Conservation (phyloP, 2,329 filamentous ascomycete species). For the Lecanosticta acicola region DNA sequence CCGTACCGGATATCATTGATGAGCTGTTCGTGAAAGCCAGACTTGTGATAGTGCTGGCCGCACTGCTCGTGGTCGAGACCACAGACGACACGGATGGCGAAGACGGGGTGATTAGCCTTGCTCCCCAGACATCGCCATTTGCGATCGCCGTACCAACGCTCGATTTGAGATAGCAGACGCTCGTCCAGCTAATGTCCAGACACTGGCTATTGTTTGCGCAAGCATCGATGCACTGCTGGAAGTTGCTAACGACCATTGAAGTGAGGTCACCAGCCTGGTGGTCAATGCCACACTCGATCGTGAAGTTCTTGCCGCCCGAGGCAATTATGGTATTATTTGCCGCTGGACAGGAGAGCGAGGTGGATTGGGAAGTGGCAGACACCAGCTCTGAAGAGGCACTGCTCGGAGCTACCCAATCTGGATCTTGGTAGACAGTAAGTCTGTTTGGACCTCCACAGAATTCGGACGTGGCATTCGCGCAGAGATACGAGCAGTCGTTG, state of each 20-base stretch:
- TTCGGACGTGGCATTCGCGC: slow-evolving; percentile 20
- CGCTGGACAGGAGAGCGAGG: slow-evolving; percentile 23
- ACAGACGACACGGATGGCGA: too few relatives aligned
- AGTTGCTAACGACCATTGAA: slow-evolving; percentile 20
- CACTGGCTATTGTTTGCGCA: slow-evolving; percentile 30
- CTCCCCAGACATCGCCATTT: slow-evolving; percentile 3
- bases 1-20: neutral
- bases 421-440: slow-evolving; percentile 21
- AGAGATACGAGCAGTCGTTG: slow-evolving; percentile 3
- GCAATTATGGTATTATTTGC: slow-evolving; percentile 23
- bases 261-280: slow-evolving; percentile 27
- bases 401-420: slow-evolving; percentile 17
- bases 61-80: neutral
- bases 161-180: slow-evolving; percentile 10
- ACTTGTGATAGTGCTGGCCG: neutral
- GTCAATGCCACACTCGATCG: slow-evolving; percentile 24
- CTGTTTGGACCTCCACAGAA: slow-evolving; percentile 28
- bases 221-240: slow-evolving; percentile 29
- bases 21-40: neutral
- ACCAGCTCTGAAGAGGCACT: slow-evolving; percentile 11
- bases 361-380: slow-evolving; percentile 8
- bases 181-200: slow-evolving; percentile 30
- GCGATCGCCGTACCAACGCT: neutral
- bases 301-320: slow-evolving; percentile 25
- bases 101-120: slow-evolving; percentile 1